These are phyloP conservation scores for Puccinia novopanici DNA, from an alignment of 1,284 basidiomycete genomes.

Conservation along the genomic window DNA sequence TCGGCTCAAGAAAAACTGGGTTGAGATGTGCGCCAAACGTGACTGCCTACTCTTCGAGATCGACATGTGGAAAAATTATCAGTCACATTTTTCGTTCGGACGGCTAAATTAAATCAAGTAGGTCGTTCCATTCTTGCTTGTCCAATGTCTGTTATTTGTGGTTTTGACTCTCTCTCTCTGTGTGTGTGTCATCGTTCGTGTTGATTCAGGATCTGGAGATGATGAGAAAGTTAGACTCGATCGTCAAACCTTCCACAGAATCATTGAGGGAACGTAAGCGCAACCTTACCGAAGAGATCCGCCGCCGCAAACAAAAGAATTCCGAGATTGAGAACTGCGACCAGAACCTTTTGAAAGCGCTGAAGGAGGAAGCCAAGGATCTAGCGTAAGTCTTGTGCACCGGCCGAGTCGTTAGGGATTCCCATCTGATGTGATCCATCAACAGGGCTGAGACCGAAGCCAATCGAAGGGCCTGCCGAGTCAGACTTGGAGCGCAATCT, in stretches of 20 bases:
- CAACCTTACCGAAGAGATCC: constrained; percentile 32
- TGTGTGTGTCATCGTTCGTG: neutral
- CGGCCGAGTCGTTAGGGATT: neutral
- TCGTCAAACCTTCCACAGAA: constrained; percentile 37
- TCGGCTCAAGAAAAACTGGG: constrained; percentile 36
- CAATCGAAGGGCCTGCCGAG: constrained; percentile 26
- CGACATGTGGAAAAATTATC: constrained; percentile 32
- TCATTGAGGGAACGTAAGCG: constrained; percentile 33
- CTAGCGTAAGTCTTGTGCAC: constrained; percentile 14
- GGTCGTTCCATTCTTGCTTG: neutral
- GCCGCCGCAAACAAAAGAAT: constrained; percentile 33
- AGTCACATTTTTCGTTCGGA: neutral
- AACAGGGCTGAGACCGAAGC: constrained; percentile 39
- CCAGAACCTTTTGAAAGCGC: constrained; percentile 35
- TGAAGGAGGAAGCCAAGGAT: constrained; percentile 50
- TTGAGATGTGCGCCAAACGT: constrained; percentile 33
- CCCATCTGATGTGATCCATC: too few relatives aligned
- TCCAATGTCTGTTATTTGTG: neutral
- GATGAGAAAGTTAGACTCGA: constrained; percentile 23
- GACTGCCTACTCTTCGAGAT: constrained; percentile 26
- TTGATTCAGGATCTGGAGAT: constrained; percentile 44
- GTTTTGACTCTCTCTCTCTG: neutral
- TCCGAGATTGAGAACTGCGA: constrained; percentile 46
- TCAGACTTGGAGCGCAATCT: constrained; percentile 47
- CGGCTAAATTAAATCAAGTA: constrained; percentile 35